phyloP scores from a whole-genome alignment of 441 rosid genomes.

The Breynia disticha region DNA sequence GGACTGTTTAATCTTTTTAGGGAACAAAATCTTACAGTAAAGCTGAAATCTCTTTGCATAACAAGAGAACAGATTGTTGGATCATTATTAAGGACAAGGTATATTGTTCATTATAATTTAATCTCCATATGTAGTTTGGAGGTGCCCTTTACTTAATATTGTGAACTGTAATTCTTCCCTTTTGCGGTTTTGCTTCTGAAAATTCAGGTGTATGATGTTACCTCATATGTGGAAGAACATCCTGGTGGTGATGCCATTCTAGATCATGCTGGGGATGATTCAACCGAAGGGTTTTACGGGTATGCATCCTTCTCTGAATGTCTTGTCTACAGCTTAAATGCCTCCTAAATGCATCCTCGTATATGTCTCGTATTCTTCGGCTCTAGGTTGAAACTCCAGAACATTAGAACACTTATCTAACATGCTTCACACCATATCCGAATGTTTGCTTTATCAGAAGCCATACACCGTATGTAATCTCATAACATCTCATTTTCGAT shows the following conservation, averaged over 20 bases:
- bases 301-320: constrained; percentile 19
- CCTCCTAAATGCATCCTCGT: neutral
- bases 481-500: neutral
- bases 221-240: constrained; percentile 92
- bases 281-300: constrained; percentile 91
- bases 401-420: neutral
- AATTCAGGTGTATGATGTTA: constrained; percentile 68
- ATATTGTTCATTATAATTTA: constrained; percentile 6
- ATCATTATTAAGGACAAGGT: constrained; percentile 77
- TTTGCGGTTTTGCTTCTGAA: neutral
- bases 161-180: neutral
- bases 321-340: neutral
- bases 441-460: no score
- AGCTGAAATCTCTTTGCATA: constrained; percentile 51
- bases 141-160: neutral
- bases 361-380: no score
- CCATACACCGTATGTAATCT: no score
- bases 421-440: neutral
- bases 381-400: no score
- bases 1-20: constrained; percentile 16
- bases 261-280: constrained; percentile 85
- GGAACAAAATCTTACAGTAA: constrained; percentile 43
- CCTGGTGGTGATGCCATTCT: constrained; percentile 97
- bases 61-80: constrained; percentile 89
- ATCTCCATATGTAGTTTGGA: constrained; percentile 4